Percentiles rank a stretch among this genome's conserved stretches.
Conservation (phyloP, 106 monocot genomes). For the Dioscorea dumetorum region DNA sequence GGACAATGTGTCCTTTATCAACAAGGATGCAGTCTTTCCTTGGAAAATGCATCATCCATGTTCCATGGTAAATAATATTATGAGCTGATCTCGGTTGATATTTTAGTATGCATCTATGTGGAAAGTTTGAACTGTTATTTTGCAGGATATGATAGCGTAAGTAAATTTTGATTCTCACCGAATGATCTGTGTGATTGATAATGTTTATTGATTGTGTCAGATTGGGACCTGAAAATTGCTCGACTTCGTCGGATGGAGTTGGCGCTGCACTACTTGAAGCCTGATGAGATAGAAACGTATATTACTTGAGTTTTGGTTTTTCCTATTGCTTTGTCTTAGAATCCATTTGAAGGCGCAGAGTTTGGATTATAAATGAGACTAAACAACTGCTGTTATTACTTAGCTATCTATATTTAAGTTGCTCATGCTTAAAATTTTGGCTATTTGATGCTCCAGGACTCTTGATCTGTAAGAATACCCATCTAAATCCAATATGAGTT, state of each 20-base stretch:
- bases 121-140: not conserved
- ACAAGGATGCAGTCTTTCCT: too few species aligned
- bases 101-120: too few species aligned
- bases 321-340: not conserved
- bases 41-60: too few species aligned
- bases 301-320: slow-evolving; percentile 3
- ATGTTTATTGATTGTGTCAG: slow-evolving; percentile 25
- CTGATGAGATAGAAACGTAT: slow-evolving; percentile 76
- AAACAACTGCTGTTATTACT: not conserved
- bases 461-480: too few species aligned
- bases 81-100: too few species aligned
- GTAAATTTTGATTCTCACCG: too few species aligned
- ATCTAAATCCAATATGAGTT: too few species aligned
- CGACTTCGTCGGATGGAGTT: slow-evolving; percentile 74
- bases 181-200: too few species aligned
- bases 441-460: too few species aligned
- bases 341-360: not conserved
- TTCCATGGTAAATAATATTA: too few species aligned
- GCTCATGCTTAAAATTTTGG: too few species aligned
- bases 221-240: slow-evolving; percentile 69
- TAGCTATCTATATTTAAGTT: not conserved
- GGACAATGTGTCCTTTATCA: too few species aligned
- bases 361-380: not conserved
- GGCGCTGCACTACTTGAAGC: slow-evolving; percentile 65
- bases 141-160: not conserved